Conservation (phyloP, 1,284 basidiomycete species). For the Golubevia pallescens region DNA sequence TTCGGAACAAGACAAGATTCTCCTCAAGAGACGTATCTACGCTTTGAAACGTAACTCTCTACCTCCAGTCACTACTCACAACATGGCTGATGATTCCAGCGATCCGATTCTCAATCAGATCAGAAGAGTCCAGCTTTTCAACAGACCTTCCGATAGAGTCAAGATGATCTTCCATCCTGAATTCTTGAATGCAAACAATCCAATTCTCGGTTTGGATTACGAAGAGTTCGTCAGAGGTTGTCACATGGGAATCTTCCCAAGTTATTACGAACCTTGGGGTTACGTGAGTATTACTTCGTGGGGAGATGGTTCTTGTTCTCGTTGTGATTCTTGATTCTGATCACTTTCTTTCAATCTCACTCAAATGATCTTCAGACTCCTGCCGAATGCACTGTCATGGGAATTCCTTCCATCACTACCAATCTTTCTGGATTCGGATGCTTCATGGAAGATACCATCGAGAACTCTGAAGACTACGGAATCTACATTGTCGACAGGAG, state of each 20-base stretch:
- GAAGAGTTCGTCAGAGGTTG: conserved; percentile 98
- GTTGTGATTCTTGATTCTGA: not conserved
- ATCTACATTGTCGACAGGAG: conserved; percentile 92
- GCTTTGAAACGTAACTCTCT: conserved; percentile 91
- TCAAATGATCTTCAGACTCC: conserved; percentile 63
- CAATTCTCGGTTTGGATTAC: conserved; percentile 94
- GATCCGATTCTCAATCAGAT: conserved; percentile 96
- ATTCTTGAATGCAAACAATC: conserved; percentile 96
- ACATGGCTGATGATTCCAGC: conserved; percentile 89
- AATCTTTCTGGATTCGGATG: conserved; percentile 97
- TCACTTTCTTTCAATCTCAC: not conserved
- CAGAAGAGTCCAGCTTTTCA: conserved; percentile 89
- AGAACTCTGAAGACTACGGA: conserved; percentile 70
- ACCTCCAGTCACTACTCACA: conserved; percentile 93
- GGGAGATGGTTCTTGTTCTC: conserved; percentile 8
- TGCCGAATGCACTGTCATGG: conserved; percentile 78
- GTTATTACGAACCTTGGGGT: conserved; percentile 91
- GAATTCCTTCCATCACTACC: conserved; percentile 93
- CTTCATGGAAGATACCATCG: conserved; percentile 99
- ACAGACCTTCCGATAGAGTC: conserved; percentile 79
- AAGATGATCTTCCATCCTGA: conserved; percentile 99
- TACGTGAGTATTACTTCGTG: conserved; percentile 58
- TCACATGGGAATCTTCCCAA: conserved; percentile 96
- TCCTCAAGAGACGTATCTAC: conserved; percentile 93
- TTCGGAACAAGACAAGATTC: conserved; percentile 89